Conservation (phyloP, 2,329 filamentous ascomycete genomes). For the Chaetothyriales sp. region DNA sequence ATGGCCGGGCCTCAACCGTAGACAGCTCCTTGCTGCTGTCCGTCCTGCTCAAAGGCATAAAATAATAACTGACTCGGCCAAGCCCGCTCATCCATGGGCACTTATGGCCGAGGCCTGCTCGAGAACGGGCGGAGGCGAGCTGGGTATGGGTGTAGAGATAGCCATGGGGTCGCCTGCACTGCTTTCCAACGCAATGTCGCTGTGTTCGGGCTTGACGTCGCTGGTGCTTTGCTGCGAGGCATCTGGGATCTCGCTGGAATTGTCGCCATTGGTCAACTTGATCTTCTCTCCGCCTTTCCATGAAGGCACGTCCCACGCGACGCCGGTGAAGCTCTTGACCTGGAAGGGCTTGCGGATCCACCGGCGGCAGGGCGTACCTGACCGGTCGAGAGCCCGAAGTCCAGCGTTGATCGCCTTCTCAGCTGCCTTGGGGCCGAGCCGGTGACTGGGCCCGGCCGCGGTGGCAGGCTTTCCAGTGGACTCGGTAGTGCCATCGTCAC, state of each 20-base stretch:
- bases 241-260: constrained; percentile 44
- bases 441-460: constrained; percentile 43
- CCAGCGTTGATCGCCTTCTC: constrained; percentile 95
- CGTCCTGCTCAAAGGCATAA: no score
- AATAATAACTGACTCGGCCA: no score
- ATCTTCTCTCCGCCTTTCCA: constrained; percentile 53
- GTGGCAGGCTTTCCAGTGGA: constrained; percentile 26
- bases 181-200: constrained; percentile 43
- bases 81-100: constrained; percentile 18
- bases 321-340: constrained; percentile 85
- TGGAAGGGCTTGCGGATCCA: constrained; percentile 74
- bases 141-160: constrained; percentile 31
- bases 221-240: constrained; percentile 42
- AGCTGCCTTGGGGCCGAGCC: constrained; percentile 91
- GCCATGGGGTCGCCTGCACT: constrained; percentile 35
- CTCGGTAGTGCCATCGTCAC: constrained; percentile 37
- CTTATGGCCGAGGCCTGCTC: constrained; percentile 23
- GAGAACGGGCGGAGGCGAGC: constrained; percentile 35
- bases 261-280: constrained; percentile 27
- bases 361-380: constrained; percentile 78
- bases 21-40: no score
- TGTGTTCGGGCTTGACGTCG: constrained; percentile 38
- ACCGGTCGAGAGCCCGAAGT: constrained; percentile 81
- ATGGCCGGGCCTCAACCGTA: no score
- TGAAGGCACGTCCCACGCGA: constrained; percentile 63